Evolutionary conservation across 108 stramenopile genomes (phyloP), one percentile per base, ranked within the genome.

Genomic region (Nitzschia inconspicua): DNA sequence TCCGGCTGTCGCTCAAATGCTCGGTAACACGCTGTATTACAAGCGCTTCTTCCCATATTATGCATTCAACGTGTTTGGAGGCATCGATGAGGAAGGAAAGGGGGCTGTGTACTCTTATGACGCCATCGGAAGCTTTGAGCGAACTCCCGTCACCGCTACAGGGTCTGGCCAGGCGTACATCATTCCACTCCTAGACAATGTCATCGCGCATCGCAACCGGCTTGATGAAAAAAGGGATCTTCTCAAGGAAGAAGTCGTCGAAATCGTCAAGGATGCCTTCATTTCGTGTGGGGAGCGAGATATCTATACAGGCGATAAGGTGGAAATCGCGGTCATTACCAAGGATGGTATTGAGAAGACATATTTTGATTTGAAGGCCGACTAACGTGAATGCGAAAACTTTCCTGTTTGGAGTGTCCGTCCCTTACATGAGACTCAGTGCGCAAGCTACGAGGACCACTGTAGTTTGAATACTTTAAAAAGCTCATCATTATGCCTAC

Each of bases 41-140:
- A 91, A 94, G 57, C 96, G 98, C 16, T 98, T 99, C 82, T 99
- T 99, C 77, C 98, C 98, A 19, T 99, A 98, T 75, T 99, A 99
- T 70, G 85, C 96, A 18, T 98, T 99, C 69, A 97, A 97, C 68
- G 96, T 98, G 30, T 73, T 98, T 34, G 95, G 94, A 2, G 98
- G 98, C 0, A 76, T 99, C 32, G 98, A 99, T 62, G 84, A 85
- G 48, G 96, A 98, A 55, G 97, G 97, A 28, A 92, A 85, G 70
- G 98, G 98, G 5, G 85, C 88, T 22, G 92, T 98, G 7, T 98
- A 94, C 70, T 94, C 94, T 36, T 99, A 99, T 78, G 98, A 99
- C 80, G 97, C 97, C 50, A 96, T 98, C 62, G 98, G 98, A 11
- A 79, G 77, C 27, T 97, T 91, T 71, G 95, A 98, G 72, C 87